phyloP scores from a whole-genome alignment of 2,329 filamentous ascomycete genomes.

The Fusarium mundagurra region DNA sequence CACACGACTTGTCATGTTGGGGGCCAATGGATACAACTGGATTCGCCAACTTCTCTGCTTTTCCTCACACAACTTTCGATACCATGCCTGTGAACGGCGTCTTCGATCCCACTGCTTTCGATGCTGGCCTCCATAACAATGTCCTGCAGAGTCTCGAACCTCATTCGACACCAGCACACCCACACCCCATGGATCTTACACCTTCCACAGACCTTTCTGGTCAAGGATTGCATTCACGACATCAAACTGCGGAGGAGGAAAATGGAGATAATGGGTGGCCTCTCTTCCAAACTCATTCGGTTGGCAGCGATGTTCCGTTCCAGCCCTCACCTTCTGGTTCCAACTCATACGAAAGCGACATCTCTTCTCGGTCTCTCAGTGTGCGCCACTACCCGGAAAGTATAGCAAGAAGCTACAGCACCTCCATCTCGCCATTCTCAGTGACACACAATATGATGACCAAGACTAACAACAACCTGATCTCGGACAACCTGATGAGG shows the following conservation, averaged over 20 bases:
- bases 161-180: constrained; percentile 30
- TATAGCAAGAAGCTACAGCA: constrained; percentile 37
- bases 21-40: constrained; percentile 40
- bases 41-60: constrained; percentile 38
- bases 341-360: constrained; percentile 43
- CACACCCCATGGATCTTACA: constrained; percentile 34
- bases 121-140: constrained; percentile 37
- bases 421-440: constrained; percentile 43
- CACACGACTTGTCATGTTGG: constrained; percentile 42
- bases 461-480: constrained; percentile 42
- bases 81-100: constrained; percentile 39
- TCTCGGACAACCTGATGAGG: constrained; percentile 43
- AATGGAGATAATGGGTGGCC: constrained; percentile 42
- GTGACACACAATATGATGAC: constrained; percentile 40
- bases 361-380: constrained; percentile 40
- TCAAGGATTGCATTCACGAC: constrained; percentile 29
- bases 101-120: constrained; percentile 40
- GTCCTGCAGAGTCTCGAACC: constrained; percentile 34
- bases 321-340: constrained; percentile 41
- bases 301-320: constrained; percentile 37
- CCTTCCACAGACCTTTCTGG: constrained; percentile 33
- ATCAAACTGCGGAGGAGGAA: constrained; percentile 38
- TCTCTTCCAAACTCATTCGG: constrained; percentile 39
- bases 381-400: constrained; percentile 41
- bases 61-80: constrained; percentile 40